phyloP scores from a whole-genome alignment of 163 green algal species.

The Scenedesmus sp. region DNA sequence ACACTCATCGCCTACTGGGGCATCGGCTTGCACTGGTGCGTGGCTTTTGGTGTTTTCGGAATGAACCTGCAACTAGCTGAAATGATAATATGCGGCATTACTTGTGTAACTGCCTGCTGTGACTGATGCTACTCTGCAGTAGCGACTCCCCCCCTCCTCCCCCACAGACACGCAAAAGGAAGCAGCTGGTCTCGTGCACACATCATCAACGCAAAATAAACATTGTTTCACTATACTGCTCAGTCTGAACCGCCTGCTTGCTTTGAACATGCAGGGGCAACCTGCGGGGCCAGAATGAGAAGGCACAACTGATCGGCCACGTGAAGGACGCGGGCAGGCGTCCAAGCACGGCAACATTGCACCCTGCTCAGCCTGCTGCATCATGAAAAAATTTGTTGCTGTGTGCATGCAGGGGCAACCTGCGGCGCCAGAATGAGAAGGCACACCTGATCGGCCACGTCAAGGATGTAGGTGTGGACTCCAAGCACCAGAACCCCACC shows the following conservation, averaged over 20 bases:
- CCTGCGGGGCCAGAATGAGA: slow-evolving; percentile 55
- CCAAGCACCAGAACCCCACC: slow-evolving; percentile 64
- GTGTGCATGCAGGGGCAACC: slow-evolving; percentile 22
- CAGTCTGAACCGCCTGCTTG: neutral
- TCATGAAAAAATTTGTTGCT: neutral
- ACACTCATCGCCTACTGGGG: slow-evolving; percentile 64
- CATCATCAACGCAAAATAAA: too few species aligned
- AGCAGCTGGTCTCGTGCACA: too few species aligned
- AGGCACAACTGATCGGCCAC: slow-evolving; percentile 58
- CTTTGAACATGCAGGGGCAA: slow-evolving; percentile 22
- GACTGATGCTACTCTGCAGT: too few species aligned
- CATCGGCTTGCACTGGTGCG: slow-evolving; percentile 68
- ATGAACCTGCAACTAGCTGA: too few species aligned
- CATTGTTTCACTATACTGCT: too few species aligned
- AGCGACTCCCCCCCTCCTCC: too few species aligned
- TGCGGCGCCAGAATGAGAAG: slow-evolving; percentile 58
- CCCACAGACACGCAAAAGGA: too few species aligned
- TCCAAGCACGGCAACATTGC: slow-evolving; percentile 60
- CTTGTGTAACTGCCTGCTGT: too few species aligned
- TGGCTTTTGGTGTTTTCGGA: too few species aligned
- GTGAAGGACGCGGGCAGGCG: slow-evolving; percentile 71
- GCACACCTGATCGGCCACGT: slow-evolving; percentile 60
- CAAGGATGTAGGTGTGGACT: slow-evolving; percentile 72
- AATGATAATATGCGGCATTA: neutral
- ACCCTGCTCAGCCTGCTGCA: too few species aligned